phyloP scores from a whole-genome alignment of 2,329 filamentous ascomycete genomes.

The Clarireedia homoeocarpa region DNA sequence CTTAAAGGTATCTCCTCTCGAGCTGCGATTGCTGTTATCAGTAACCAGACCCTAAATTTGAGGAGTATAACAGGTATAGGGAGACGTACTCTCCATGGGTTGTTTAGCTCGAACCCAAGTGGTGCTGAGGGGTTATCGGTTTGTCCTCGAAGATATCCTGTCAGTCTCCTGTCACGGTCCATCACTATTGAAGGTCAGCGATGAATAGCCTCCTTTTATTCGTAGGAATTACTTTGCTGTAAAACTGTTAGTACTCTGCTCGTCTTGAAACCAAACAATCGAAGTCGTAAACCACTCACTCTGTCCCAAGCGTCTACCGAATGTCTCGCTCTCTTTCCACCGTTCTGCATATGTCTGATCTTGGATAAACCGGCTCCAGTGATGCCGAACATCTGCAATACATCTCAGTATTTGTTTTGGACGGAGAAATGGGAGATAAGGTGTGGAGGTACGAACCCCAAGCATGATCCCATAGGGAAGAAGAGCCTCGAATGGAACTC shows the following conservation, averaged over 20 bases:
- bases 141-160: slow-evolving; percentile 33
- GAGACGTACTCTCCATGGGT: slow-evolving; percentile 34
- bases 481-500: slow-evolving; percentile 35
- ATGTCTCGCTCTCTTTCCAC: slow-evolving; percentile 33
- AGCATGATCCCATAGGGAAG: slow-evolving; percentile 35
- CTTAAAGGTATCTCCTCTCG: slow-evolving; percentile 27
- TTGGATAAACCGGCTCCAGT: slow-evolving; percentile 33
- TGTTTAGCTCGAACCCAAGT: slow-evolving; percentile 34
- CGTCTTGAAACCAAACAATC: not conserved
- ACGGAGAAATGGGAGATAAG: not conserved
- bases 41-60: not conserved
- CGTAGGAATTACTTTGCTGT: slow-evolving; percentile 30
- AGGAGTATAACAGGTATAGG: not conserved
- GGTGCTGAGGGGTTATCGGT: slow-evolving; percentile 32
- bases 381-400: slow-evolving; percentile 33
- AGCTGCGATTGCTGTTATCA: slow-evolving; percentile 16
- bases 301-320: slow-evolving; percentile 35
- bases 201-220: not conserved
- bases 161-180: slow-evolving; percentile 35
- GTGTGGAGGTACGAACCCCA: slow-evolving; percentile 25
- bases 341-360: slow-evolving; percentile 33
- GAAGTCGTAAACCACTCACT: slow-evolving; percentile 23
- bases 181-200: slow-evolving; percentile 31
- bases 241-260: slow-evolving; percentile 18
- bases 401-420: slow-evolving; percentile 14